Evolutionary conservation across 192 early-diverging fungal genomes (phyloP), one percentile per base, ranked within the genome.

Genomic region (Backusella australiensis): DNA sequence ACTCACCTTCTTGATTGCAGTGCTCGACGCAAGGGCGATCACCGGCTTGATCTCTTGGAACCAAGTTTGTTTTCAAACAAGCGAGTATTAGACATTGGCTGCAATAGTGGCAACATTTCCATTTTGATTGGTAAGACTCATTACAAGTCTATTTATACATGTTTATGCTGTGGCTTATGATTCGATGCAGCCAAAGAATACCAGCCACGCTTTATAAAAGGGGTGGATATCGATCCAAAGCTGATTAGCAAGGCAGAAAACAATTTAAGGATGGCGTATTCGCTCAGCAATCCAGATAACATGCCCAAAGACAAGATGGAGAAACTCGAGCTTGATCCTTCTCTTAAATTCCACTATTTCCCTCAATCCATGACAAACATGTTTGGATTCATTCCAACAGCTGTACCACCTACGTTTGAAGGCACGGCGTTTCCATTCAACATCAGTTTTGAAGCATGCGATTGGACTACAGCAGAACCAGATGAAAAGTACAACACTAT

Each of bases 51-150:
- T 23, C 52, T 90, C 5, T 59, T 96, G 35, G 79, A 89, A 3
- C 59, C 71, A 34, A 71, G 34, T 15, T 84, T 83, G 78, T 86
- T 96, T 36, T 71, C 73, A 42, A 81, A 81, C 11, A 90, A 91
- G 49, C 56, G 67, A 21, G 90, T 94, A 6, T 83, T 94, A 12
- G 94, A 96, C 74, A 87, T 96, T 78, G 94, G 94, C 3, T 96
- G 94, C 83, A 94, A 96, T 78, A 77, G 88, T 1, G 94, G 91
- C 9, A 66, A 86, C 26, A 70, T 96, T 8, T 88, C 90, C 2
- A 77, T 87, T n/a, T 68, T 80, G 19, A 82, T 89, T 49, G 86
- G 87, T 87, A 86, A 34, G 6, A n/a, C 17, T 6, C 6, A 38
- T 9, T 19, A 5, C 15, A 46, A 4, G 4, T 17, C 1, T n/a